Evolutionary conservation across 129 eudicot species (phyloP), one percentile per base, ranked within the genome.

Genomic region (Flaveria brownii): DNA sequence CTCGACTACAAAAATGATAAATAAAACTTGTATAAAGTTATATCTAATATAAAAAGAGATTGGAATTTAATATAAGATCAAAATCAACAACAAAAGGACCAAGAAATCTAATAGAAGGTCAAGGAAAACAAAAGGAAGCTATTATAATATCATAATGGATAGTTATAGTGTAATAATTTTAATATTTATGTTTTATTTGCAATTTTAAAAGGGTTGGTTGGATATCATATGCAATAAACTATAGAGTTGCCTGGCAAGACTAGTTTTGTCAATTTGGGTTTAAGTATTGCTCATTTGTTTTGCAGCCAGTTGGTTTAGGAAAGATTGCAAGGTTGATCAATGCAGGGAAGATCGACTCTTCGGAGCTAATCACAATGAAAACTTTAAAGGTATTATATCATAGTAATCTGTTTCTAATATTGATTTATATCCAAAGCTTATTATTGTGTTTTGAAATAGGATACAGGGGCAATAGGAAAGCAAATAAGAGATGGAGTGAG

Each of bases 231-330:
- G 30, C 10, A 20, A 57, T 13, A 20, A 57, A 57, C 63, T 10
- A 57, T 57, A 57, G 33, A 49, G 54, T 49, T 52, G 9, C 9
- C 59, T 52, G 59, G 6, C 23, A 52, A 5, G 59, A 52, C 9
- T 52, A 8, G 6, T 52, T 2, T 52, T 52, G 59, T 16, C 9
- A 52, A 52, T 52, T 16, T 52, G 22, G 41, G 41, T 60, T 60
- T 25, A 60, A 25, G 26, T 25, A 17, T 11, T 57, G 16, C 42
- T 74, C 18, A 8, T 75, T 42, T n/a, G 43, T 70, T 56, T 72
- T 55, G 87, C 97, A 93, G 98, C 98, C 98, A 59, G 96, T 88
- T 73, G 98, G 98, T 23, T 82, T 93, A 51, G 98, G 98, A 56
- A 93, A 93, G 88, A 91, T 93, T 47, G 98, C 97, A 30, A 88